These are phyloP conservation scores for Cryptococcus sp. DNA, from an alignment of 1,284 basidiomycete genomes.

Conservation along the genomic window DNA sequence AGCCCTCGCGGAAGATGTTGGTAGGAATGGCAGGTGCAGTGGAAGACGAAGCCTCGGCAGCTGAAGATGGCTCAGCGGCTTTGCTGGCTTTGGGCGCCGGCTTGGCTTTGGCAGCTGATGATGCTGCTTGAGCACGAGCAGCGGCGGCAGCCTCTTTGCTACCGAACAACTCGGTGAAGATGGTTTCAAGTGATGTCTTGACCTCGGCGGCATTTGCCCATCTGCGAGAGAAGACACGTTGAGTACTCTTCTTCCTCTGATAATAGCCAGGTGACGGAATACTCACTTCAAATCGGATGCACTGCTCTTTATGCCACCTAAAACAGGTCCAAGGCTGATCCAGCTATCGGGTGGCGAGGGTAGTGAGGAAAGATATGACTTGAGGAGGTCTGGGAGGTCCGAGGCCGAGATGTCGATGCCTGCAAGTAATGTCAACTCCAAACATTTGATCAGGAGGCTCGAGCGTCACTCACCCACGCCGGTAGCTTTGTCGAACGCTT, in stretches of 20 bases:
- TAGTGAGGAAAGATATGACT: constrained; percentile 62
- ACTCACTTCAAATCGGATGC: constrained; percentile 61
- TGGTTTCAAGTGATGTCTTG: constrained; percentile 80
- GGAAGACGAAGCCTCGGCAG: constrained; percentile 40
- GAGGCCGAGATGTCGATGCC: constrained; percentile 76
- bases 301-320: constrained; percentile 67
- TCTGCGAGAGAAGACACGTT: constrained; percentile 51
- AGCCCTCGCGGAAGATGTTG: constrained; percentile 88
- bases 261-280: background rate
- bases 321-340: constrained; percentile 69
- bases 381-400: constrained; percentile 66
- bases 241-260: background rate
- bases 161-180: constrained; percentile 76
- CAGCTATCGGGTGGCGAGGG: constrained; percentile 65
- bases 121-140: constrained; percentile 62
- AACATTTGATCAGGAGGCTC: background rate
- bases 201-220: constrained; percentile 91
- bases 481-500: constrained; percentile 75
- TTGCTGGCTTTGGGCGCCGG: constrained; percentile 51
- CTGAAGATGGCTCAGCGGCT: constrained; percentile 45
- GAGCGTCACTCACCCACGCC: constrained; percentile 74
- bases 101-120: constrained; percentile 66
- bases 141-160: constrained; percentile 67
- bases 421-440: constrained; percentile 46
- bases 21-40: constrained; percentile 46